Evolutionary conservation across 768 basidiomycete species (phyloP), one percentile per base, ranked within the genome.

Genomic region (Cantharellus anzutake): DNA sequence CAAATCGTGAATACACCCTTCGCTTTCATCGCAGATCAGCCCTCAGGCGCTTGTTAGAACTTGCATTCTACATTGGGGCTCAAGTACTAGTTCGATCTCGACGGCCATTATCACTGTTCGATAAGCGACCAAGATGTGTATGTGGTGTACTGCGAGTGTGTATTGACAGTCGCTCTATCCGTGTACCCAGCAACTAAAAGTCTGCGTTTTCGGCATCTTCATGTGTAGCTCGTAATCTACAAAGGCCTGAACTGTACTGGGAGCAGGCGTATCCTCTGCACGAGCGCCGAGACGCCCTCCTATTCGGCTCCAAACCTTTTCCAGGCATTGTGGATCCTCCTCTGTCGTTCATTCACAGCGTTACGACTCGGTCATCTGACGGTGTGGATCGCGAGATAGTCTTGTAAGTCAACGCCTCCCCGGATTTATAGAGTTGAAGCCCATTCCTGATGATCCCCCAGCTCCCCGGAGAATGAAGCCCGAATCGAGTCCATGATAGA

Each of bases 131-230:
- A 48, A 11, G 11, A 55, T 55, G 52, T 55, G 52, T 37, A 55
- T 55, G 52, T 55, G 52, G 52, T 55, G 52, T 55, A 55, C 52
- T 11, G 52, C 52, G 7, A 55, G 52, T 48, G 44, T 29, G 44
- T 48, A 11, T 55, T 55, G 11, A 11, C 7, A 11, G 11, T 55
- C 35, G 11, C 35, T 11, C 1, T 1, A 7, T 7, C 38, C 11
- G 11, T 37, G 38, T 37, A 1, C 52, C 52, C 11, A 14, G 52
- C 11, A 11, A 11, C 52, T 7, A 7, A 37, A 55, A 37, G 7
- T 37, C 35, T 55, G 35, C 20, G 20, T 29, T 29, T 29, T 29
- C 20, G 20, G 20, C 1, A 37, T 11, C 11, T 11, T 37, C 52
- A 11, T 1, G 11, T 11, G 35, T 37, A 55, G 52, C 52, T 11